A percentile compares a stretch with the other conserved stretches of the same genome.
Evolutionary conservation across 2,329 filamentous ascomycete genomes (phyloP).

Genomic region (Pseudocercospora eumusae): DNA sequence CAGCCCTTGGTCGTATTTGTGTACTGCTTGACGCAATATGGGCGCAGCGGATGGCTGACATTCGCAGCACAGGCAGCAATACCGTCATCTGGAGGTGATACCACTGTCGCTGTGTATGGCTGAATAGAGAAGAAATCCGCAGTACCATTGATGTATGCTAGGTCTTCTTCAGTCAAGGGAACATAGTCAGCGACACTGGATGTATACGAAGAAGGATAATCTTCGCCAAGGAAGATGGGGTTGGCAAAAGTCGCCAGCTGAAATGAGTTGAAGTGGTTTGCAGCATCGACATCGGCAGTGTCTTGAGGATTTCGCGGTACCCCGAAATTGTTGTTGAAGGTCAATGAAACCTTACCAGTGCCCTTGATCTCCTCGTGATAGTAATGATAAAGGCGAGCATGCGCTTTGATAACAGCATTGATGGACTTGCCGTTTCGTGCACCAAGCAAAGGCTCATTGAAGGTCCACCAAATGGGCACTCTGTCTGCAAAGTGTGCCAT

Average conservation of each 20-base stretch:
- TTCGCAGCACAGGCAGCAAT: conserved; percentile 41
- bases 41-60: conserved; percentile 27
- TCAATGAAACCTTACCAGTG: conserved; percentile 53
- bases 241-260: conserved; percentile 54
- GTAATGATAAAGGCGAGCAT: conserved; percentile 41
- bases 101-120: conserved; percentile 26
- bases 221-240: conserved; percentile 54
- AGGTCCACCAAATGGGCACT: conserved; percentile 40
- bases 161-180: conserved; percentile 51
- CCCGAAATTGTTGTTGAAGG: conserved; percentile 47
- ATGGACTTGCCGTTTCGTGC: conserved; percentile 14
- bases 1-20: conserved; percentile 37
- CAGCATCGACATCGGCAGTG: conserved; percentile 49
- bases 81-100: conserved; percentile 7
- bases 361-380: conserved; percentile 58
- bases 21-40: conserved; percentile 38
- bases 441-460: conserved; percentile 44
- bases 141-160: conserved; percentile 38
- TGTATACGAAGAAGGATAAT: conserved; percentile 55
- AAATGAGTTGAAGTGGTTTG: conserved; percentile 47
- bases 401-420: conserved; percentile 26
- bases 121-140: conserved; percentile 27
- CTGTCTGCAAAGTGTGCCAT: conserved; percentile 43
- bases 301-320: conserved; percentile 42
- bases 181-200: conserved; percentile 49